phyloP scores from a whole-genome alignment of 257 asterid species.

The Solanum ossicruentum region DNA sequence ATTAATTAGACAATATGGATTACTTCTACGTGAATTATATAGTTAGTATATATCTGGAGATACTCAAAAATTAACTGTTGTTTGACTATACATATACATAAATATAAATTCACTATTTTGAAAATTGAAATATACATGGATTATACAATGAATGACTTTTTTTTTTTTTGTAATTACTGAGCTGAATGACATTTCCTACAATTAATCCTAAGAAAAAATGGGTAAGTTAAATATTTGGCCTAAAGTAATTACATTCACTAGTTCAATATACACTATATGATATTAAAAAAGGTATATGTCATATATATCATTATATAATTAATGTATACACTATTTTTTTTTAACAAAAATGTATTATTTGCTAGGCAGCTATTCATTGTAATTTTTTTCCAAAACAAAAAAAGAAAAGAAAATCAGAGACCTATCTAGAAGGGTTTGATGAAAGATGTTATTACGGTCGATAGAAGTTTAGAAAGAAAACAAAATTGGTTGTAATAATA shows the following conservation, averaged over 20 bases:
- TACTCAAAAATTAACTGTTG: too few species aligned
- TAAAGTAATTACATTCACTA: neutral
- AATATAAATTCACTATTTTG: too few species aligned
- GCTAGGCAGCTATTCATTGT: neutral
- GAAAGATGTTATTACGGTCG: neutral
- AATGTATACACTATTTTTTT: neutral
- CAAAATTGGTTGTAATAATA: neutral
- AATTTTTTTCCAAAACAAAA: neutral
- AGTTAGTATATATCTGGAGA: too few species aligned
- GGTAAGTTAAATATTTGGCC: neutral
- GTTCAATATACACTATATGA: neutral
- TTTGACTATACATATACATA: too few species aligned
- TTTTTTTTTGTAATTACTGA: too few species aligned
- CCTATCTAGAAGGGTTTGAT: neutral
- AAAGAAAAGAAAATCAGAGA: neutral
- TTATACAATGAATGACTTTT: too few species aligned
- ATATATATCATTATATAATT: neutral
- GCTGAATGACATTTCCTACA: too few species aligned
- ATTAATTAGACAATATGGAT: too few species aligned
- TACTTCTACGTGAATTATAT: too few species aligned
- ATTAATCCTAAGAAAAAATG: too few species aligned
- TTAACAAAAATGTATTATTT: neutral
- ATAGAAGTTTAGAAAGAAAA: neutral
- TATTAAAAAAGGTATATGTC: neutral
- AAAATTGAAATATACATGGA: too few species aligned